Evolutionary conservation across 192 early-diverging fungal species (phyloP), one percentile per base, ranked within the genome.

Genomic region (Backusella macrospora): DNA sequence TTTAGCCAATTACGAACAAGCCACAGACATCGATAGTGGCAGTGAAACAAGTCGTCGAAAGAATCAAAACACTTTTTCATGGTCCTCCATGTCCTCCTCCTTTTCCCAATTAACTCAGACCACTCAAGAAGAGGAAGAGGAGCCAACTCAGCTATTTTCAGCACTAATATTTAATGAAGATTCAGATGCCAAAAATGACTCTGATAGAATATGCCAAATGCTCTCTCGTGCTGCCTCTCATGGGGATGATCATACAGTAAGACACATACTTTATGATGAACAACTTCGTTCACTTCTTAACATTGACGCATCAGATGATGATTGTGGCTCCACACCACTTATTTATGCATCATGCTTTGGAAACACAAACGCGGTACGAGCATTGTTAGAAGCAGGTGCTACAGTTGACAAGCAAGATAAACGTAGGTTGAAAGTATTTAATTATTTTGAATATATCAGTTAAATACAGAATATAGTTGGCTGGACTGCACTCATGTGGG

Each of bases 401-500:
- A 81, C 83, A 65, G 88, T 95, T 21, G 86, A 98, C 79, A 82
- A 80, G 42, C 84, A 89, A 72, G 96, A 98, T 85, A 90, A 88
- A 70, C 87, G 86, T 95, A 89, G 85, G 90, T 86, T 63, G 52
- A 59, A 5, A 26, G 26, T 23, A 1, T 26, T 43, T 43, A 9
- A 9, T 43, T 43, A 4, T 18, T 23, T n/a, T 59, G 52, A 26
- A 59, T 59, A 15, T 59, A 49, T 5, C 26, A 64, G 40, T 23
- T 3, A 59, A 9, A 23, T 13, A 26, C 10, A 59, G 10, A 23
- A 10, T 38, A 21, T 74, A 88, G 90, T 89, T 74, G 92, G 92
- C n/a, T 98, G 95, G 95, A 93, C 94, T 7, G 88, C 94, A 13
- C 84, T 98, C 9, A 93, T 95, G 86, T 98, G 96, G 96, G 95